Percentiles rank a stretch among this genome's conserved stretches.
phyloP scores from a whole-genome alignment of 176 grass and related monocot species.

The Avena atlantica region DNA sequence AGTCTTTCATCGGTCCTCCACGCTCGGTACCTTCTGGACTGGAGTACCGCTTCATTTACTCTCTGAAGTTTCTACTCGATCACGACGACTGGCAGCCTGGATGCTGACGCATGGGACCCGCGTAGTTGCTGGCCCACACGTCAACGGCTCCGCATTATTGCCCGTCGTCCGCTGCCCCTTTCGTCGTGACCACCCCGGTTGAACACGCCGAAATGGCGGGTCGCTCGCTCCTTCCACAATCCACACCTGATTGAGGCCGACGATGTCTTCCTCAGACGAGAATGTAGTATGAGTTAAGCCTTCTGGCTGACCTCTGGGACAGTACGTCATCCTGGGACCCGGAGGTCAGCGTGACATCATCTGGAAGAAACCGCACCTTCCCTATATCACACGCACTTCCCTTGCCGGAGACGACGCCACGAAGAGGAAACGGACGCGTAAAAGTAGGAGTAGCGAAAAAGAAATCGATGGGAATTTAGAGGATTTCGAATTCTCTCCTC shows the following conservation, averaged over 20 bases:
- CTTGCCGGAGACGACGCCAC: not conserved
- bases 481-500: conserved; percentile 1
- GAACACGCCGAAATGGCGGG: conserved; percentile 50
- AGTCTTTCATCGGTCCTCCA: not conserved
- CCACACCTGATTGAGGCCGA: not conserved
- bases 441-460: not conserved
- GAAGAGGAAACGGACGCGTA: not conserved
- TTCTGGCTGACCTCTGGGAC: not conserved
- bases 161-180: not conserved
- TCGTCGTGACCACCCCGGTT: conserved; percentile 25
- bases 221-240: not conserved
- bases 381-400: not conserved
- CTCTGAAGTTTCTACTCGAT: not conserved
- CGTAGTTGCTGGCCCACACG: not conserved
- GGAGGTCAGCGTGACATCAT: not conserved
- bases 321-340: not conserved
- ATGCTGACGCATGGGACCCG: not conserved
- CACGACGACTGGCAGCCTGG: not conserved
- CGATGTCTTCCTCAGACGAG: not conserved
- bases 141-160: not conserved
- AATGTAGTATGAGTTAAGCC: not conserved
- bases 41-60: no score
- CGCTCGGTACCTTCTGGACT: no score
- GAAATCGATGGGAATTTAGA: not conserved
- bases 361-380: not conserved